Conservation (phyloP, 345 rosid genomes). For the Heritiera littoralis region DNA sequence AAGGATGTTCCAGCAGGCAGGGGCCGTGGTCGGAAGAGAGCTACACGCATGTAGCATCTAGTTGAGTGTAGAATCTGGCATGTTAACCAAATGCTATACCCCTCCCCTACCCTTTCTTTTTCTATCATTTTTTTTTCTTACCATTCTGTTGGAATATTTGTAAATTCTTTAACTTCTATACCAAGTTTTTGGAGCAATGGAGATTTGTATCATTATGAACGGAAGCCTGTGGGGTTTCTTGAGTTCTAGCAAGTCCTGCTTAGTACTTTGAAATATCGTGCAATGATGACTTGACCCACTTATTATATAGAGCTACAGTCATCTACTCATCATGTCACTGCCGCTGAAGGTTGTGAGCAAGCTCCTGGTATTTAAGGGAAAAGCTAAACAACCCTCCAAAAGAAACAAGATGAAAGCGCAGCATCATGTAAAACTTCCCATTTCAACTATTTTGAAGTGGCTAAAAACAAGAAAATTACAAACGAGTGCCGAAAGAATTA, state of each 20-base stretch:
- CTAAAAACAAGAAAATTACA: background rate
- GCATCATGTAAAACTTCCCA: background rate
- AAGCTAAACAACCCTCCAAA: background rate
- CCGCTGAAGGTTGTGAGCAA: no score
- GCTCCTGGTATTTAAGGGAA: no score
- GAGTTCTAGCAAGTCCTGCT: background rate
- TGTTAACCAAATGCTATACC: background rate
- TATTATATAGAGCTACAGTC: no score
- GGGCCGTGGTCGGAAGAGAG: conserved; percentile 50
- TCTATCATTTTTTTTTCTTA: background rate
- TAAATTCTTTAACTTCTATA: background rate
- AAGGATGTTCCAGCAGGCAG: conserved; percentile 33
- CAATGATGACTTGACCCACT: no score
- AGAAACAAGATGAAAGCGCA: background rate
- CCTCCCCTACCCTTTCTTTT: background rate
- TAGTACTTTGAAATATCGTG: background rate
- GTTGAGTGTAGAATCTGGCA: background rate
- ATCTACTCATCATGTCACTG: no score
- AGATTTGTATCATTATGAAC: background rate
- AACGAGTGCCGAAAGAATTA: background rate
- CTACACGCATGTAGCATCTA: conserved; percentile 29
- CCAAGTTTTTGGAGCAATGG: background rate
- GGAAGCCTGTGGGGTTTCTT: background rate
- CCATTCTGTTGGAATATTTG: background rate
- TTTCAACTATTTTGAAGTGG: background rate